Percentiles rank a stretch among this genome's conserved stretches.
These are phyloP conservation scores for Dryas drummondii DNA, from an alignment of 306 rosid genomes.

Conservation along the genomic window DNA sequence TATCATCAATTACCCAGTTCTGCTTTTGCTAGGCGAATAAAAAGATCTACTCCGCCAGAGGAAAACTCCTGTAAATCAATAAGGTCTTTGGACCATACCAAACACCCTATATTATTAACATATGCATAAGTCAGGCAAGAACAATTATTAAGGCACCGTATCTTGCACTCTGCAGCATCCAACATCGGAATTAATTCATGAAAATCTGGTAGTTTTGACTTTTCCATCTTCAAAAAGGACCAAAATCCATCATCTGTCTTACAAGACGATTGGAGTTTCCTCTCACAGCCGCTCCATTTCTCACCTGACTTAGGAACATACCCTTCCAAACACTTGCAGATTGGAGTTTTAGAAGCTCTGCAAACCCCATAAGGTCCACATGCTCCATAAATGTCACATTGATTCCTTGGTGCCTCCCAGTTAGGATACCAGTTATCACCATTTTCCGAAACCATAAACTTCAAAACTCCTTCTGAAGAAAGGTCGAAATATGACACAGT, in stretches of 20 bases:
- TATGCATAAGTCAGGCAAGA: no score
- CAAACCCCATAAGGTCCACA: conserved; percentile 24
- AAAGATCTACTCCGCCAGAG: conserved; percentile 4
- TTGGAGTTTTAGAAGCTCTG: conserved; percentile 1
- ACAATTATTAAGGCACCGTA: no score
- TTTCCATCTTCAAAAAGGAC: background rate
- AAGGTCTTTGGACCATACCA: conserved; percentile 16
- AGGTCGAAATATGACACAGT: background rate
- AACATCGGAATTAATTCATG: conserved; percentile 16
- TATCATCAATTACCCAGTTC: conserved; percentile 34
- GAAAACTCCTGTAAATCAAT: conserved; percentile 17
- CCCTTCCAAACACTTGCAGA: conserved; percentile 29
- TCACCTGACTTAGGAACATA: conserved; percentile 3
- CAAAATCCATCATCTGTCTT: background rate
- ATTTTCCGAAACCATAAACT: no score
- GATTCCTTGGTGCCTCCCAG: background rate
- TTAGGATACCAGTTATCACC: background rate
- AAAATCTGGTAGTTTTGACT: conserved; percentile 18
- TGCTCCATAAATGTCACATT: conserved; percentile 10
- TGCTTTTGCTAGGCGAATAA: conserved; percentile 26
- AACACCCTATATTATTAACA: no score
- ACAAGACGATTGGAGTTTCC: conserved; percentile 12
- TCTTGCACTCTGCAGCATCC: no score
- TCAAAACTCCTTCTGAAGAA: background rate
- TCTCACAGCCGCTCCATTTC: conserved; percentile 29